Base-by-base conservation (phyloP, 768 basidiomycete genomes). In the Amanita exitialis region DNA sequence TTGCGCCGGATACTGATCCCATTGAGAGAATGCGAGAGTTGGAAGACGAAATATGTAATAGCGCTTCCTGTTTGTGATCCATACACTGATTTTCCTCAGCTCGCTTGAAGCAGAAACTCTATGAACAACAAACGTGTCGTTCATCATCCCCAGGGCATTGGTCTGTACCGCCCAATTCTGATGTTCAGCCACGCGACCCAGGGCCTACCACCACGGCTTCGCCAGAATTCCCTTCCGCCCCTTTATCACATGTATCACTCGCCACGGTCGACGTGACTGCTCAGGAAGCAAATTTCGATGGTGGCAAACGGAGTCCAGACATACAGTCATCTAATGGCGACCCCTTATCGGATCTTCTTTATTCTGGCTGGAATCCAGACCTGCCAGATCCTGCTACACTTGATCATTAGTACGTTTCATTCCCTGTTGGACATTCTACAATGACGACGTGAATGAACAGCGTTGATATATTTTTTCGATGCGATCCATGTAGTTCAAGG, bases 391-490 rank as follows among this genome's bases (percentile, higher is more conserved):
- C 85, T 21, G 65, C 76, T 18, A 73, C 79, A 13, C 70, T 91
- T 27, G 77, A 81, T 57, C 86, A 88, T 64, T 87, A 86, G 88
- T 90, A 57, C 52, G 82, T 71, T n/a, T 47, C 47, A 16, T 46
- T 52, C 30, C 44, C 15, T 49, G 12, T 59, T 13, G n/a, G 41
- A 47, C 44, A 48, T 38, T 28, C 38, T 46, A 45, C 44, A 46
- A 30, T 48, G 54, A 16, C 56, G 58, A 48, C 28, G 53, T 53
- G 36, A 51, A 36, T 42, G 44, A 54, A 12, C 57, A 92, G 89
- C 54, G 79, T 95, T 60, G 88, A 92, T 32, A 72, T 86, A 9
- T 96, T 92, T 68, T 96, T 95, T 66, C 79, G 80, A 61, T 84
- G 83, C 58, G 90, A 93, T 62, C 90, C 91, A 38, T 90, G 89